These are phyloP conservation scores for Extremus antarcticus DNA, from an alignment of 495 filamentous ascomycete species.

Conservation along the genomic window DNA sequence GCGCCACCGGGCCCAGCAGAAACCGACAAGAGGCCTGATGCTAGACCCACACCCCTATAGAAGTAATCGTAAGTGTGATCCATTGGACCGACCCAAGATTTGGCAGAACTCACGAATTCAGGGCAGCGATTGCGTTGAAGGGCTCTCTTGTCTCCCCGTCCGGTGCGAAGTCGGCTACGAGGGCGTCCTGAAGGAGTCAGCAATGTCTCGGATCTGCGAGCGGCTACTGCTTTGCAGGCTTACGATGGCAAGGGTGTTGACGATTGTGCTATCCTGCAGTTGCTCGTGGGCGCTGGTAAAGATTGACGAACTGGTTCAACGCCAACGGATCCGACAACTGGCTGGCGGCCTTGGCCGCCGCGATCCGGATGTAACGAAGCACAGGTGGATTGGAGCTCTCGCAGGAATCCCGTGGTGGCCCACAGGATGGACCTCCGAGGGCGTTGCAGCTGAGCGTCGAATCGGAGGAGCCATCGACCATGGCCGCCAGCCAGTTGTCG, in stretches of 20 bases:
- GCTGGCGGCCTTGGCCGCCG: not conserved
- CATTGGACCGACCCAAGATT: too few relatives aligned
- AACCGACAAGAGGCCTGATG: too few relatives aligned
- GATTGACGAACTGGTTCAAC: not conserved
- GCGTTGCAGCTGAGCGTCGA: not conserved
- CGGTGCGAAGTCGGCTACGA: not conserved
- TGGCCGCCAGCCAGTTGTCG: not conserved
- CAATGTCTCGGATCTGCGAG: too few relatives aligned
- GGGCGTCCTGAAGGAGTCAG: too few relatives aligned
- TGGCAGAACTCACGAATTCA: too few relatives aligned
- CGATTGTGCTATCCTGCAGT: not conserved
- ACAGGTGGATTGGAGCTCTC: not conserved
- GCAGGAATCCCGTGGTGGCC: not conserved
- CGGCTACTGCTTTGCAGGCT: too few relatives aligned
- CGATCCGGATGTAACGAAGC: not conserved
- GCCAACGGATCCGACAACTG: not conserved
- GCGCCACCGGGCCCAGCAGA: too few relatives aligned
- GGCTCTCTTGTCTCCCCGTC: not conserved
- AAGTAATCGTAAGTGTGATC: too few relatives aligned
- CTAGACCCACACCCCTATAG: too few relatives aligned
- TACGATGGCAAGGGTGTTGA: not conserved
- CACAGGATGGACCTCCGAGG: not conserved
- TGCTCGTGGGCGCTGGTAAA: not conserved
- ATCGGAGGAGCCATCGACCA: not conserved
- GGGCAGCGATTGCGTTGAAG: not conserved